Evolutionary conservation across 2,329 filamentous ascomycete species (phyloP).

Genomic region (Diaporthe capsici): DNA sequence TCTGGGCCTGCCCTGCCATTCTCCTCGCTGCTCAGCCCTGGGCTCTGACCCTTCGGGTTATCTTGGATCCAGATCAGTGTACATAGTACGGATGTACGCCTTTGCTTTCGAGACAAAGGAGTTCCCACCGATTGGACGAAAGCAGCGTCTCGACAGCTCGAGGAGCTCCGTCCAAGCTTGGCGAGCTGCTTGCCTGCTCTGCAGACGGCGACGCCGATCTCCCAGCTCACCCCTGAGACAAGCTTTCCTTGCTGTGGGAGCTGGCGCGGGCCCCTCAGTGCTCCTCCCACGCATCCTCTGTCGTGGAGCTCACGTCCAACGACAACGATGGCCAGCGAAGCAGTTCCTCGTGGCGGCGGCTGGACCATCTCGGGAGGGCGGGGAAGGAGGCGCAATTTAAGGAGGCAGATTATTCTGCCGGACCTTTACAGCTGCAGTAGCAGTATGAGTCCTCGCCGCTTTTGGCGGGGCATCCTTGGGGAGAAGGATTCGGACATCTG

Average conservation of each 20-base stretch:
- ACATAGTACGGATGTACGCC: not conserved
- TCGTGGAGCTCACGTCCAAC: not conserved
- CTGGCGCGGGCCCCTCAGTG: slow-evolving; percentile 2
- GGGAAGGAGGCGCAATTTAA: not conserved
- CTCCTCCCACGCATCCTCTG: not conserved
- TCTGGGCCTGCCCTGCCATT: slow-evolving; percentile 4
- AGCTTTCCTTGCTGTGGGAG: slow-evolving; percentile 28
- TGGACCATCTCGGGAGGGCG: not conserved
- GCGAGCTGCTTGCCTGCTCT: slow-evolving; percentile 34
- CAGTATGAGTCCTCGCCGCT: slow-evolving; percentile 28
- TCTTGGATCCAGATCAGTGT: slow-evolving; percentile 19
- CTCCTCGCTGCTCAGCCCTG: slow-evolving; percentile 4
- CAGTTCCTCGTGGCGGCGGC: not conserved
- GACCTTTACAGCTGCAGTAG: slow-evolving; percentile 3
- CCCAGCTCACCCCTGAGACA: slow-evolving; percentile 40
- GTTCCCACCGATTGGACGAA: slow-evolving; percentile 29
- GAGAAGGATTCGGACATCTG: slow-evolving; percentile 20
- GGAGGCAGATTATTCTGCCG: slow-evolving; percentile 23
- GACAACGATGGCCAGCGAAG: not conserved
- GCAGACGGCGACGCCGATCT: slow-evolving; percentile 41
- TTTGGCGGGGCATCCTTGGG: slow-evolving; percentile 32
- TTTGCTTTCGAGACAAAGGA: slow-evolving; percentile 23
- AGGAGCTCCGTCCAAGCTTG: slow-evolving; percentile 35
- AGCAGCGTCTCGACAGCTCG: slow-evolving; percentile 20
- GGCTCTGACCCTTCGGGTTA: slow-evolving; percentile 7